Evolutionary conservation across 345 rosid genomes (phyloP), one percentile per base, ranked within the genome.

Genomic region (Populus davidiana): DNA sequence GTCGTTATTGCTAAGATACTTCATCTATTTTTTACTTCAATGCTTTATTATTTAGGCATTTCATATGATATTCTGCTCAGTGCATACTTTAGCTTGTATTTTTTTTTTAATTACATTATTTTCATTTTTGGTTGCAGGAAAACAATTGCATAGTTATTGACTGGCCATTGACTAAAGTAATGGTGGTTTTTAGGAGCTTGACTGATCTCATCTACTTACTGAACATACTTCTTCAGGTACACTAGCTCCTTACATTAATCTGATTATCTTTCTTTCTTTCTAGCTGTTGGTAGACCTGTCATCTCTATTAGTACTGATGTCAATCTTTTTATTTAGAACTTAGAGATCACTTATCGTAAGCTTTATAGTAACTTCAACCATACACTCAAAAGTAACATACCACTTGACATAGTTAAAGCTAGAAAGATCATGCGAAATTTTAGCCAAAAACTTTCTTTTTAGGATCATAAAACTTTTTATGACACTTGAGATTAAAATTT

Each of bases 211-310:
- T 93, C 16, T 93, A 86, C 89, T 70, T 89, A 16, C 69, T 91
- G 41, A 85, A 93, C 88, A 91, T 95, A 65, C 85, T 93, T 79
- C 93, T 95, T 84, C 96, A 93, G 98, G 98, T 95, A 78, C 36
- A 52, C 63, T 39, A 27, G 69, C 67, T 59, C 63, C 39, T 21
- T 36, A 13, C 65, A 39, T 70, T 70, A 20, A 20, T 73, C 21
- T 21, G 4, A 39, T 56, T 50, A 82, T 38, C 67, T 74, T 33
- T 38, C 23, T 74, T 71, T 63, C 20, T 27, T 21, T 64, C 18
- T 72, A 47, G 25, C 2, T 17, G 9, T 9, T 49, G 29, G 68
- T 49, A 29, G 11, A n/a, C 39, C 12, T 39, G 21, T 44, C 13
- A 20, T 74, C 56, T 59, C 4, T 38, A 36, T 50, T 66, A 5